Evolutionary conservation across 2,329 filamentous ascomycete species (phyloP).

Genomic region (Dactylonectria estremocensis): DNA sequence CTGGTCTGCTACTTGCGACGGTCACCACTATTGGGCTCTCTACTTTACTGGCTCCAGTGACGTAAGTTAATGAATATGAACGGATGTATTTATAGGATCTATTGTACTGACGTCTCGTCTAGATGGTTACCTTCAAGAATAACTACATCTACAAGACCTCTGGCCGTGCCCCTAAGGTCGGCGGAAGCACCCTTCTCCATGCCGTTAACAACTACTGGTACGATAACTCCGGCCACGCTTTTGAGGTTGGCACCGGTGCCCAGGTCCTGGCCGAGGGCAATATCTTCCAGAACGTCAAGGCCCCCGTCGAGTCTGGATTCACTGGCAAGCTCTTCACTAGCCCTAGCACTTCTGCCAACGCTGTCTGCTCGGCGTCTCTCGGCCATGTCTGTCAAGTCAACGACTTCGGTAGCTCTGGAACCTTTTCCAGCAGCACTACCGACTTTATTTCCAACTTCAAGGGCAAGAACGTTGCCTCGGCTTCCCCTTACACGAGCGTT

Average conservation of each 20-base stretch:
- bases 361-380: conserved; percentile 59
- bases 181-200: conserved; percentile 68
- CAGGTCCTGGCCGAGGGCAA: conserved; percentile 69
- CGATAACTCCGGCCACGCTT: conserved; percentile 67
- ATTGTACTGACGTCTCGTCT: too few species aligned
- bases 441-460: conserved; percentile 63
- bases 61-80: too few species aligned
- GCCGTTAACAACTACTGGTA: conserved; percentile 74
- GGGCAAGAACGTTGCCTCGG: conserved; percentile 65
- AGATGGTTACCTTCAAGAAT: conserved; percentile 65
- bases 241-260: conserved; percentile 61
- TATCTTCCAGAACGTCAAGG: conserved; percentile 67
- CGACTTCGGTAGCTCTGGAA: conserved; percentile 57
- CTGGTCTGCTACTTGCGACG: conserved; percentile 71
- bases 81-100: too few species aligned
- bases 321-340: conserved; percentile 50
- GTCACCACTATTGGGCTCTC: conserved; percentile 71
- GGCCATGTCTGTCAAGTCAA: conserved; percentile 67
- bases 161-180: conserved; percentile 69
- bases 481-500: conserved; percentile 52
- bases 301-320: conserved; percentile 53
- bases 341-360: conserved; percentile 51
- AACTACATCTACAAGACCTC: conserved; percentile 73
- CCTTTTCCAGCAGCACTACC: conserved; percentile 57
- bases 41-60: conserved; percentile 69